Evolutionary conservation across 768 basidiomycete species (phyloP).

Genomic region (Clitopilus passeckerianus): DNA sequence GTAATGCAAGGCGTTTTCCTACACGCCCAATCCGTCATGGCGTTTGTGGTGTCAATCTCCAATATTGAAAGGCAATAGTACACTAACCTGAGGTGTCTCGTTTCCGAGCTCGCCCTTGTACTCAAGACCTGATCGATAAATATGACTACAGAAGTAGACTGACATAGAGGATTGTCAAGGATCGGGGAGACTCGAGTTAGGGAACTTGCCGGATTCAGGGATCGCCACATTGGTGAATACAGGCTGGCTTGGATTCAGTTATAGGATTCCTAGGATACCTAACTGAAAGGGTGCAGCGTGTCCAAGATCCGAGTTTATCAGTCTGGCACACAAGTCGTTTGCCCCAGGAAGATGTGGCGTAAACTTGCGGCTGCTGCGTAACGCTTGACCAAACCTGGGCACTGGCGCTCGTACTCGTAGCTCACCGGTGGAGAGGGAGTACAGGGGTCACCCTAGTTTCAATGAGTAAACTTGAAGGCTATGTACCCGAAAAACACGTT

Average conservation of each 20-base stretch:
- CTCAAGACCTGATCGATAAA: too few relatives aligned
- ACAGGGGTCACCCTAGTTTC: background rate
- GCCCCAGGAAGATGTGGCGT: background rate
- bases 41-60: too few relatives aligned
- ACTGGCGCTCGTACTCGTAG: background rate
- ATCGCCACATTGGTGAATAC: background rate
- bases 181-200: background rate
- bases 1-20: too few relatives aligned
- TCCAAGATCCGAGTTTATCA: background rate
- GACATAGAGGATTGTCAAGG: background rate
- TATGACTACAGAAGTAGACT: background rate
- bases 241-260: background rate
- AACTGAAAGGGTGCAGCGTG: too few relatives aligned
- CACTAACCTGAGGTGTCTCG: background rate
- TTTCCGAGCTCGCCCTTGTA: background rate
- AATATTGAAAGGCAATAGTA: too few relatives aligned
- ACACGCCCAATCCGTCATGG: too few relatives aligned
- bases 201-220: background rate
- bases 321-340: background rate
- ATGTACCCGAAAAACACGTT: too few relatives aligned
- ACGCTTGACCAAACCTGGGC: background rate
- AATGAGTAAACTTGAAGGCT: background rate
- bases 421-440: background rate
- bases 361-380: background rate
- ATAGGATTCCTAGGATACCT: background rate